These are phyloP conservation scores for Vitis labrusca DNA, from an alignment of 164 flowering plant genomes.

Conservation along the genomic window DNA sequence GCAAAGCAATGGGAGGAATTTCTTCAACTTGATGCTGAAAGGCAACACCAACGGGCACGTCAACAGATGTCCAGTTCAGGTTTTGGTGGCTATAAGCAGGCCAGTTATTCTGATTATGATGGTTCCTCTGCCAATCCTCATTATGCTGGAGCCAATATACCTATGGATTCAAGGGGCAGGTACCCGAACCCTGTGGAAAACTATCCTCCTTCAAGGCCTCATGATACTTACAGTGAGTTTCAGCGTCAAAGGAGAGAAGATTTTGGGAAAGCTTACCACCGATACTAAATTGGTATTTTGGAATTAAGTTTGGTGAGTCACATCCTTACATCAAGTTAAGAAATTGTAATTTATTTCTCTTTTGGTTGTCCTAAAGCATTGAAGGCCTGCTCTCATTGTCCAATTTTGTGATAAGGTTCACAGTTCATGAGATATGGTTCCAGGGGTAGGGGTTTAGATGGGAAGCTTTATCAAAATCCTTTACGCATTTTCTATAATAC, in stretches of 20 bases:
- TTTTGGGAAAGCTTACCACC: conserved; percentile 69
- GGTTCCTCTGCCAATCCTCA: conserved; percentile 44
- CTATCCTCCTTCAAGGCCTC: conserved; percentile 60
- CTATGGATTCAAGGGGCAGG: conserved; percentile 61
- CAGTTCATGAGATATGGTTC: neutral
- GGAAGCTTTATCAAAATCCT: neutral
- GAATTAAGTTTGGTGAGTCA: conserved; percentile 37
- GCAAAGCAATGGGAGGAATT: conserved; percentile 93
- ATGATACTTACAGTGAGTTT: conserved; percentile 56
- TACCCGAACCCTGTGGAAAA: conserved; percentile 53
- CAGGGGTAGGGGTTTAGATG: neutral
- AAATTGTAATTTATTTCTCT: neutral
- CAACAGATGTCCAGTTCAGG: conserved; percentile 50
- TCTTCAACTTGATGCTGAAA: conserved; percentile 64
- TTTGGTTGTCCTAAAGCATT: neutral
- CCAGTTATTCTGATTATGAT: conserved; percentile 54
- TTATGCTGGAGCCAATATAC: conserved; percentile 43
- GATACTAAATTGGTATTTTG: conserved; percentile 41
- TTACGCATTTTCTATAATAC: neutral
- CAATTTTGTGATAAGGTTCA: neutral
- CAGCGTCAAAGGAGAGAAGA: conserved; percentile 76
- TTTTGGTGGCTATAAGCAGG: conserved; percentile 59
- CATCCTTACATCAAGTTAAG: conserved; percentile 16
- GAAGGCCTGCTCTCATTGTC: neutral
- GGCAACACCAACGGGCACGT: conserved; percentile 53